phyloP scores from a whole-genome alignment of 2,329 filamentous ascomycete species.

The Chrysosporium keratinophilum region DNA sequence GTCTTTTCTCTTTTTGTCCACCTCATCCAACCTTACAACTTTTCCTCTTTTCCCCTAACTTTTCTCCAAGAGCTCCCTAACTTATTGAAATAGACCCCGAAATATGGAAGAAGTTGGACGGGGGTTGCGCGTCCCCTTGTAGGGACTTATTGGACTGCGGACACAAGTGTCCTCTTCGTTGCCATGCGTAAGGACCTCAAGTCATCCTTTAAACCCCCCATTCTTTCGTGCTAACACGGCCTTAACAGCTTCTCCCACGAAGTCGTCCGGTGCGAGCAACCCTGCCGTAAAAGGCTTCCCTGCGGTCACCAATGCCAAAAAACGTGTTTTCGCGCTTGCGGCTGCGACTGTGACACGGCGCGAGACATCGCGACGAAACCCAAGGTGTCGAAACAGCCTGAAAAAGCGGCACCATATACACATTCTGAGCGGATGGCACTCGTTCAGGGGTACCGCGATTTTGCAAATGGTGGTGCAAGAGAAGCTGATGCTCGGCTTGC shows the following conservation, averaged over 20 bases:
- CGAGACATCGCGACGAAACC: background rate
- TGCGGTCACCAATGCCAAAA: conserved; percentile 33
- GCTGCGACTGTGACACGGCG: conserved; percentile 21
- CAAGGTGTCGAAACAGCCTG: background rate
- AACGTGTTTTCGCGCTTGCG: conserved; percentile 27
- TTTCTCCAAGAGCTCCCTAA: conserved; percentile 3
- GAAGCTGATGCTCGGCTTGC: conserved; percentile 22
- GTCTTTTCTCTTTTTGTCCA: background rate
- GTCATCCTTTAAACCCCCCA: background rate
- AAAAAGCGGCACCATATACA: background rate
- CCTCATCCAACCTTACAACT: background rate
- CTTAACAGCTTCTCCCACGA: conserved; percentile 31
- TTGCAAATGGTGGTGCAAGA: conserved; percentile 25
- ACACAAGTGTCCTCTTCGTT: conserved; percentile 43
- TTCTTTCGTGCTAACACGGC: background rate
- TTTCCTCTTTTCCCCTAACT: background rate
- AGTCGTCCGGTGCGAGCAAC: conserved; percentile 26
- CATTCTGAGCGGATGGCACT: conserved; percentile 12
- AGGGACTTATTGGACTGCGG: conserved; percentile 39
- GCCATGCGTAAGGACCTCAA: conserved; percentile 41
- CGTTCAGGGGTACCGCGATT: conserved; percentile 22
- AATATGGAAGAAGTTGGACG: conserved; percentile 46
- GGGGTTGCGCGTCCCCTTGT: conserved; percentile 45
- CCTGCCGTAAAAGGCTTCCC: conserved; percentile 26
- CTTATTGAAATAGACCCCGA: conserved; percentile 31